phyloP scores from a whole-genome alignment of 345 rosid species.

The Melaleuca quinquenervia region DNA sequence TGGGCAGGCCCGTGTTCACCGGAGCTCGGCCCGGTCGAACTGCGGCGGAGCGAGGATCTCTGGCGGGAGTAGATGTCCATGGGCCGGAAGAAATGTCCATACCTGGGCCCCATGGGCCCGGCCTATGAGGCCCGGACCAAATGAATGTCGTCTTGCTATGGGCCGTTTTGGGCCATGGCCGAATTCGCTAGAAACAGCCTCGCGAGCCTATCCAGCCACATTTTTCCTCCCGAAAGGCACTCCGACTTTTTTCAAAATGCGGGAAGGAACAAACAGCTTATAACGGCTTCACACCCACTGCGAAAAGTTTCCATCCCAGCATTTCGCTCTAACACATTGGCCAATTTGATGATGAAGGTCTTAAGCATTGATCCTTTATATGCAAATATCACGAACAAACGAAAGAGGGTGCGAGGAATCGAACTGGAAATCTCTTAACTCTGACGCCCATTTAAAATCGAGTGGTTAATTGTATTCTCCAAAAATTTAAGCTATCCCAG shows the following conservation, averaged over 20 bases:
- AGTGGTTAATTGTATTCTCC: neutral
- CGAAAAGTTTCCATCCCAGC: neutral
- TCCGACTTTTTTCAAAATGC: neutral
- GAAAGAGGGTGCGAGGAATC: too few relatives aligned
- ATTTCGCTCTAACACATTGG: too few relatives aligned
- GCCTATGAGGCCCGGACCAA: neutral
- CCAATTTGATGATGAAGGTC: too few relatives aligned
- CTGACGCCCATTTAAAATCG: neutral
- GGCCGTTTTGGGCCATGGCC: neutral
- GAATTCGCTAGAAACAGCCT: accelerated
- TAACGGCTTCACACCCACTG: neutral
- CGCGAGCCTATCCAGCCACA: neutral
- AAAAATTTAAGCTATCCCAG: neutral
- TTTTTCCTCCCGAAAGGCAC: neutral
- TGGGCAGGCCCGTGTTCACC: neutral
- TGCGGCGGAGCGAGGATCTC: too few relatives aligned
- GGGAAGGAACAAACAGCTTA: neutral
- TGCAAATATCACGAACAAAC: too few relatives aligned
- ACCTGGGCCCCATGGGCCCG: neutral
- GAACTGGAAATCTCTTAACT: neutral
- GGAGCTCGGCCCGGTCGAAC: neutral
- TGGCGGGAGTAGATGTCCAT: neutral
- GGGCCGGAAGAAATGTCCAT: neutral
- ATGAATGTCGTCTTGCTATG: neutral
- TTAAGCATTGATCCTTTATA: too few relatives aligned